Base-by-base conservation (phyloP, 2,329 filamentous ascomycete species). In the Clathrospora elynae region DNA sequence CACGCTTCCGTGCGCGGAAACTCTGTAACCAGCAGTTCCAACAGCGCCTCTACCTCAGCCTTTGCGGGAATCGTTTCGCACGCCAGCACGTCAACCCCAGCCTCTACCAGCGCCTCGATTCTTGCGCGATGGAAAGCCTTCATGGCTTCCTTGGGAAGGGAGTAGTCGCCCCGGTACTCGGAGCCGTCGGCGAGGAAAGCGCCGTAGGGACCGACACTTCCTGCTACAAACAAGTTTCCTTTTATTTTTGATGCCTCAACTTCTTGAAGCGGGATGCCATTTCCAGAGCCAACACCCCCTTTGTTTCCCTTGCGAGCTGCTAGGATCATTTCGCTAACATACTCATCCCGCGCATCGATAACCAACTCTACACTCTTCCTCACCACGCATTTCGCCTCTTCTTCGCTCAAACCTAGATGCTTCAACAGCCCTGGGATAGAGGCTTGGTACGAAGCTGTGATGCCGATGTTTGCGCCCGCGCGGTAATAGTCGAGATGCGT, bases 381-480 rank as follows among this genome's bases (percentile, higher is more conserved):
- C 18, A 77, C 66, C 12, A 76, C 49, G 2, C 59, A 47, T n/a
- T 55, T 57, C 3, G 70, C 70, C 9, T 70, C 61, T 2, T 52
- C 41, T 25, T 68, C 60, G 22, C 42, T 54, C 22, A 74, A 26
- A 1, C 49, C 49, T 8, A 74, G 56, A 35, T 76, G 70, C 19
- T 72, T 55, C 8, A 49, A 32, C 4, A 78, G 57, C 5, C 75
- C 75, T 2, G 58, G 58, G 5, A 70, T 53, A n/a, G 70, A 71
- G 2, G 75, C 73, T 57, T 78, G 75, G 48, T 78, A 78, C 10
- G 69, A 74, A 4, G 74, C 67, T 20, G 75, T 77, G 53, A 74
- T 77, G 8, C 72, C 74, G 18, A 77, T 59, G 35, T 74, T 63
- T n/a, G 75, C 73, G 23, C 75, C 74, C 8, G 73, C 66, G 5